Evolutionary conservation across 2,329 filamentous ascomycete genomes (phyloP).

Genomic region (Xenosphaeropsis pyriputrescens): DNA sequence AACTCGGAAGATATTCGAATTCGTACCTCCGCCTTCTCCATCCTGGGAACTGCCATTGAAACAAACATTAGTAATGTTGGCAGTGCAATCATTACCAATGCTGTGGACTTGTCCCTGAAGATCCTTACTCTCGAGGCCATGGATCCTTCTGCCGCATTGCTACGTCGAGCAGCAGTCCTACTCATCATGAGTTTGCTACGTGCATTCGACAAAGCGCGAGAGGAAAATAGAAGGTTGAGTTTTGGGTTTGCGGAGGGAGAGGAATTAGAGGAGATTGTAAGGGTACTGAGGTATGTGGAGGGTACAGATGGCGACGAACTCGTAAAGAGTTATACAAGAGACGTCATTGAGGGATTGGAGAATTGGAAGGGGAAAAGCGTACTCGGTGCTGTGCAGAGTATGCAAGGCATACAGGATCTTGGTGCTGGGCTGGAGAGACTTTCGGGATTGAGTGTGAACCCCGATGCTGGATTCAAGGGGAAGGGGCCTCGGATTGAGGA

Average conservation of each 20-base stretch:
- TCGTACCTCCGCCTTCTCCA: constrained; percentile 52
- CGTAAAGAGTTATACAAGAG: constrained; percentile 49
- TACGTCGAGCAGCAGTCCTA: constrained; percentile 51
- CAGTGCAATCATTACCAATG: constrained; percentile 32
- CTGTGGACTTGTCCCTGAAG: constrained; percentile 47
- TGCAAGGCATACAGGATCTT: constrained; percentile 8
- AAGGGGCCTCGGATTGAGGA: constrained; percentile 38
- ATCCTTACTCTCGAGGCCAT: constrained; percentile 45
- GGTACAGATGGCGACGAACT: constrained; percentile 53
- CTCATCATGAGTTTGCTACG: constrained; percentile 46
- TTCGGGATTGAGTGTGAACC: constrained; percentile 27
- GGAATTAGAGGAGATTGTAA: constrained; percentile 45
- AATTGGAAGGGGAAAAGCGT: constrained; percentile 41
- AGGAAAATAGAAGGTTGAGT: constrained; percentile 28
- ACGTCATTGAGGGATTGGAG: constrained; percentile 52
- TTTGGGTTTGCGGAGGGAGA: constrained; percentile 35
- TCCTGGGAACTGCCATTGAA: constrained; percentile 46
- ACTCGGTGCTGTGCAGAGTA: constrained; percentile 21
- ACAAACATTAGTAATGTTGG: constrained; percentile 42
- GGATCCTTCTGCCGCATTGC: constrained; percentile 42
- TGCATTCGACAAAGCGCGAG: constrained; percentile 38
- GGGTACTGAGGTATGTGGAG: constrained; percentile 47
- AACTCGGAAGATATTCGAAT: constrained; percentile 57
- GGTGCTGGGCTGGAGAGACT: constrained; percentile 19
- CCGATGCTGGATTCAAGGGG: constrained; percentile 6